These are phyloP conservation scores for Astrothelium subdiscretum DNA, from an alignment of 495 filamentous ascomycete genomes.

Conservation along the genomic window DNA sequence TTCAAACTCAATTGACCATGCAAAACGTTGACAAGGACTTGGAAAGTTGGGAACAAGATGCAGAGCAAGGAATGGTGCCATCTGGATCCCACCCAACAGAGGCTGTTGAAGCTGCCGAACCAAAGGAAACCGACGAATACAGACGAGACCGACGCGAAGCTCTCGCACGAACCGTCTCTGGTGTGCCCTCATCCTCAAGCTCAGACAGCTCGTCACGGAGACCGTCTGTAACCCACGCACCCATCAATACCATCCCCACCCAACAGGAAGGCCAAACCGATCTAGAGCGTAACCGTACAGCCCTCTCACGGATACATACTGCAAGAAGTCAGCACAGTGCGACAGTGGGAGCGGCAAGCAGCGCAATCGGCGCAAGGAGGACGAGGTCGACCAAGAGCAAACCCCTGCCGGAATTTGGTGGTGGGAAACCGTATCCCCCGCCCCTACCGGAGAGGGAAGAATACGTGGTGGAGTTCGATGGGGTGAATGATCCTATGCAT, in stretches of 20 bases:
- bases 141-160: slow-evolving; percentile 5
- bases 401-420: slow-evolving; percentile 51
- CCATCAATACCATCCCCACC: slow-evolving; percentile 36
- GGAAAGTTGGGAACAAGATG: slow-evolving; percentile 36
- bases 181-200: slow-evolving; percentile 31
- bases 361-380: slow-evolving; percentile 34
- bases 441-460: slow-evolving; percentile 59
- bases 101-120: slow-evolving; percentile 23
- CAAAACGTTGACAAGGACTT: slow-evolving; percentile 43
- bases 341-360: slow-evolving; percentile 47
- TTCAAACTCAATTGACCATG: slow-evolving; percentile 16
- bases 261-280: slow-evolving; percentile 34
- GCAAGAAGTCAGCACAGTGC: slow-evolving; percentile 59
- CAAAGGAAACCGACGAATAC: slow-evolving; percentile 1
- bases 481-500: slow-evolving; percentile 66
- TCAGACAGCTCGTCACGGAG: slow-evolving; percentile 36
- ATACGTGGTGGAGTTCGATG: slow-evolving; percentile 82
- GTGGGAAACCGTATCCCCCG: slow-evolving; percentile 69
- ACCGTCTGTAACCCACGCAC: slow-evolving; percentile 3
- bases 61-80: slow-evolving; percentile 17
- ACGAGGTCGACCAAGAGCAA: slow-evolving; percentile 42
- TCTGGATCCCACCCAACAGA: background rate
- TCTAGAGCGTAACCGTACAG: slow-evolving; percentile 63
- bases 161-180: slow-evolving; percentile 16
- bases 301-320: slow-evolving; percentile 65